These are phyloP conservation scores for Waltergamsia citrina DNA, from an alignment of 2,329 filamentous ascomycete genomes.

Conservation along the genomic window DNA sequence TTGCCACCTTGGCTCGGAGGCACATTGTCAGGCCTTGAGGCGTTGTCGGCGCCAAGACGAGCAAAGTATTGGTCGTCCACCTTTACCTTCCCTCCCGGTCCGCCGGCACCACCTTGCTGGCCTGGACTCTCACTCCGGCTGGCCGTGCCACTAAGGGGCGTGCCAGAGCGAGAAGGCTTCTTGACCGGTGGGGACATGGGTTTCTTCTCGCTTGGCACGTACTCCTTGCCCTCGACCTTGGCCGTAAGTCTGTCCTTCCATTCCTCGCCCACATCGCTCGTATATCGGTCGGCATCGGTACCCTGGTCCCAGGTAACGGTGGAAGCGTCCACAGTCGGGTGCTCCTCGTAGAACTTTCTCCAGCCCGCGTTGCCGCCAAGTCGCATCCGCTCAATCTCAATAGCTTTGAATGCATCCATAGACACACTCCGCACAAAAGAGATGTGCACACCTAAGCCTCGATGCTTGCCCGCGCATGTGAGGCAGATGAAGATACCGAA, in stretches of 20 bases:
- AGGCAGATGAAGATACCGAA: slow-evolving; percentile 99
- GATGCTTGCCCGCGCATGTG: slow-evolving; percentile 88
- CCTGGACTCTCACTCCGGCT: slow-evolving; percentile 29
- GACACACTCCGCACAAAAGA: slow-evolving; percentile 96
- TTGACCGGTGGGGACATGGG: slow-evolving; percentile 13
- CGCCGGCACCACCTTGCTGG: slow-evolving; percentile 14
- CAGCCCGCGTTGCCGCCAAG: slow-evolving; percentile 83
- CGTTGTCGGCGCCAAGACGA: slow-evolving; percentile 74
- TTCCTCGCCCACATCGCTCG: slow-evolving; percentile 84
- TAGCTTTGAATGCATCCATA: slow-evolving; percentile 96
- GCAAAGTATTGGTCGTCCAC: slow-evolving; percentile 88
- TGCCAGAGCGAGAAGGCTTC: slow-evolving; percentile 26
- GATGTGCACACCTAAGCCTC: slow-evolving; percentile 92
- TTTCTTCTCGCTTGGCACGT: slow-evolving; percentile 63
- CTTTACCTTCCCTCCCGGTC: slow-evolving; percentile 39
- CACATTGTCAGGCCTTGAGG: slow-evolving; percentile 60
- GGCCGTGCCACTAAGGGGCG: slow-evolving; percentile 26
- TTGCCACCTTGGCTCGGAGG: slow-evolving; percentile 89
- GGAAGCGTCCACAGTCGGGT: slow-evolving; percentile 52
- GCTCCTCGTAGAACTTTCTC: slow-evolving; percentile 76
- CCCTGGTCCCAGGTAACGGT: slow-evolving; percentile 74
- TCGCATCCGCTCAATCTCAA: slow-evolving; percentile 90
- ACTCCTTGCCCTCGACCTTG: slow-evolving; percentile 82
- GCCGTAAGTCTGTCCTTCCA: slow-evolving; percentile 85
- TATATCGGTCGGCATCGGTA: slow-evolving; percentile 84